Evolutionary conservation across 257 asterid species (phyloP).

Genomic region (Solanum arcanum): DNA sequence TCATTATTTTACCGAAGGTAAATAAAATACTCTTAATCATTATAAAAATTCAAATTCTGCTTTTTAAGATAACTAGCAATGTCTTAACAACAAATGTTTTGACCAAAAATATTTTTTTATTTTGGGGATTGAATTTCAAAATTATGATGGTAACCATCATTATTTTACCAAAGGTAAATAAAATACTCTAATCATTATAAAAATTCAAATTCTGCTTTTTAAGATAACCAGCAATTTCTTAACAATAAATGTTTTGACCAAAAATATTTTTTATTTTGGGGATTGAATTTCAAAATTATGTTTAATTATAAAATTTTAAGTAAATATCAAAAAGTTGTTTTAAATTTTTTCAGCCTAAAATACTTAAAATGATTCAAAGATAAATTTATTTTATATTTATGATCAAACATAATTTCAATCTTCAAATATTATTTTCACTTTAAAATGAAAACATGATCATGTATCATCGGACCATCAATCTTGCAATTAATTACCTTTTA

Average conservation of each 20-base stretch:
- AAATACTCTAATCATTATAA: not conserved
- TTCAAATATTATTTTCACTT: too few relatives aligned
- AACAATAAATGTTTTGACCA: not conserved
- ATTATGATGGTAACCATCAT: not conserved
- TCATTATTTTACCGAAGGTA: not conserved
- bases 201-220: not conserved
- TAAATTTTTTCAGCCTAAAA: not conserved
- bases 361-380: too few relatives aligned
- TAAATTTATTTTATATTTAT: too few relatives aligned
- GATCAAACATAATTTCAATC: too few relatives aligned
- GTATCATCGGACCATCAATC: not conserved
- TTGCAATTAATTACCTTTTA: too few relatives aligned
- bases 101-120: not conserved
- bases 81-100: not conserved
- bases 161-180: not conserved
- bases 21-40: not conserved
- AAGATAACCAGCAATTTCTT: not conserved
- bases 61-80: not conserved
- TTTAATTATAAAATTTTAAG: not conserved
- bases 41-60: not conserved
- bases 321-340: not conserved
- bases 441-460: too few relatives aligned
- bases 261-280: not conserved
- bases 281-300: not conserved
- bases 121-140: not conserved